These are phyloP conservation scores for Crithidia expoeki DNA, from an alignment of 208 protist species.

Conservation along the genomic window DNA sequence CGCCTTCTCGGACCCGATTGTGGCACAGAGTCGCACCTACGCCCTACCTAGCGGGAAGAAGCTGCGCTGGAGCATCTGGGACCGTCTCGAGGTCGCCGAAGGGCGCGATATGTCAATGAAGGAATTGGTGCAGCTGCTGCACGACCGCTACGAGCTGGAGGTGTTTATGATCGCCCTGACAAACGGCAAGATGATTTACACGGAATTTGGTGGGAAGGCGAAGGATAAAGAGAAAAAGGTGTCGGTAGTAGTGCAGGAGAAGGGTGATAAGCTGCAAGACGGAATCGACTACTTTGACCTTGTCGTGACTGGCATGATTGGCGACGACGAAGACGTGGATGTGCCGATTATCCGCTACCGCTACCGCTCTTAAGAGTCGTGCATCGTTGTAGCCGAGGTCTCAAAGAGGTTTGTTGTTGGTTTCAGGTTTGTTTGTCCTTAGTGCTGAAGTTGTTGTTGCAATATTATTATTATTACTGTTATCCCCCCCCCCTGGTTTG, in stretches of 20 bases:
- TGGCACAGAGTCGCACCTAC: conserved; percentile 61
- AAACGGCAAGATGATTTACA: conserved; percentile 88
- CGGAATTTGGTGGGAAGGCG: conserved; percentile 77
- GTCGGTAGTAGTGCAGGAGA: conserved; percentile 60
- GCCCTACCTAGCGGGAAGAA: conserved; percentile 50
- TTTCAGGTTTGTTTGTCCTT: too few relatives aligned
- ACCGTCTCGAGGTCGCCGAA: conserved; percentile 95
- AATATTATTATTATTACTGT: too few relatives aligned
- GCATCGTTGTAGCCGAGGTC: not conserved
- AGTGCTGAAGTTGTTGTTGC: too few relatives aligned
- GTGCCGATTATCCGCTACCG: conserved; percentile 83
- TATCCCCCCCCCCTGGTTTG: too few relatives aligned
- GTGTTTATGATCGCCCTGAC: conserved; percentile 92
- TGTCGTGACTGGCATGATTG: conserved; percentile 77
- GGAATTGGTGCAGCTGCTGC: conserved; percentile 91
- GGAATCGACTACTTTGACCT: conserved; percentile 77
- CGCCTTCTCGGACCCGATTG: conserved; percentile 95
- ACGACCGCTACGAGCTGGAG: conserved; percentile 89
- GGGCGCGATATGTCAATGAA: conserved; percentile 93
- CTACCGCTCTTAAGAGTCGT: conserved; percentile 20
- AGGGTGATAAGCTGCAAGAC: conserved; percentile 56
- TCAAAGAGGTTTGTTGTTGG: too few relatives aligned
- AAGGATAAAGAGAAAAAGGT: conserved; percentile 71
- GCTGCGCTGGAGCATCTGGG: conserved; percentile 95
- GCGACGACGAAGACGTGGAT: conserved; percentile 79